phyloP scores from a whole-genome alignment of 495 filamentous ascomycete genomes.

The Lasiosphaeria hispida region DNA sequence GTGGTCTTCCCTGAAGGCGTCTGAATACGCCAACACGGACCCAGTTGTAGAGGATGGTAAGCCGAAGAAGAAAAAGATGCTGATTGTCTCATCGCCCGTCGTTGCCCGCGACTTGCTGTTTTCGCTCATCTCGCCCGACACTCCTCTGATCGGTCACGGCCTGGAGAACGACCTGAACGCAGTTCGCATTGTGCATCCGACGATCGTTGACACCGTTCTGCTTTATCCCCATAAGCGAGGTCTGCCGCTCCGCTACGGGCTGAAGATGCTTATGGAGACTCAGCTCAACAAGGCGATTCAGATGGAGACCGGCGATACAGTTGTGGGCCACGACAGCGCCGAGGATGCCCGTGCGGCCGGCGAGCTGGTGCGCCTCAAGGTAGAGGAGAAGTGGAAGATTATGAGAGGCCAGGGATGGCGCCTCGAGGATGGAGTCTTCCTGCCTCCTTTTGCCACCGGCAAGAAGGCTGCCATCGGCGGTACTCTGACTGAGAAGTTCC shows the following conservation, averaged over 20 bases:
- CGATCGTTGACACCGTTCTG: slow-evolving; percentile 80
- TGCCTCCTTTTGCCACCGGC: slow-evolving; percentile 37
- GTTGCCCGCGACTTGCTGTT: slow-evolving; percentile 73
- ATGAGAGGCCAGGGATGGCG: slow-evolving; percentile 65
- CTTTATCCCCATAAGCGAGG: slow-evolving; percentile 76
- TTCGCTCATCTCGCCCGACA: slow-evolving; percentile 64
- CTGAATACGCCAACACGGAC: too few relatives aligned
- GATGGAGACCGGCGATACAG: slow-evolving; percentile 44
- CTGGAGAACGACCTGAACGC: slow-evolving; percentile 93
- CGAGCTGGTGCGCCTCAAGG: slow-evolving; percentile 70
- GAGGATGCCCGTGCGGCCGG: slow-evolving; percentile 89
- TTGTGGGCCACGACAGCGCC: slow-evolving; percentile 75
- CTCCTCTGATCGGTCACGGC: slow-evolving; percentile 86
- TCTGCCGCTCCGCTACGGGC: slow-evolving; percentile 70
- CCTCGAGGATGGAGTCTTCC: slow-evolving; percentile 49
- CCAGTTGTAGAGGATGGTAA: background rate
- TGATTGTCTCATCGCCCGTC: slow-evolving; percentile 66
- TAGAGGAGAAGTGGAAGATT: slow-evolving; percentile 61
- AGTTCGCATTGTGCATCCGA: slow-evolving; percentile 76
- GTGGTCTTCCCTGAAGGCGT: slow-evolving; percentile 39
- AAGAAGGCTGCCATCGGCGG: background rate
- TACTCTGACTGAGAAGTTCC: slow-evolving; percentile 17
- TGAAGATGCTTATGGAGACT: slow-evolving; percentile 64
- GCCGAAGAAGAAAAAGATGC: slow-evolving; percentile 41
- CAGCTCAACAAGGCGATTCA: slow-evolving; percentile 76